Percentiles rank a stretch among this genome's conserved stretches.
These are phyloP conservation scores for Penicillium silybi DNA, from an alignment of 495 filamentous ascomycete species.

Conservation along the genomic window DNA sequence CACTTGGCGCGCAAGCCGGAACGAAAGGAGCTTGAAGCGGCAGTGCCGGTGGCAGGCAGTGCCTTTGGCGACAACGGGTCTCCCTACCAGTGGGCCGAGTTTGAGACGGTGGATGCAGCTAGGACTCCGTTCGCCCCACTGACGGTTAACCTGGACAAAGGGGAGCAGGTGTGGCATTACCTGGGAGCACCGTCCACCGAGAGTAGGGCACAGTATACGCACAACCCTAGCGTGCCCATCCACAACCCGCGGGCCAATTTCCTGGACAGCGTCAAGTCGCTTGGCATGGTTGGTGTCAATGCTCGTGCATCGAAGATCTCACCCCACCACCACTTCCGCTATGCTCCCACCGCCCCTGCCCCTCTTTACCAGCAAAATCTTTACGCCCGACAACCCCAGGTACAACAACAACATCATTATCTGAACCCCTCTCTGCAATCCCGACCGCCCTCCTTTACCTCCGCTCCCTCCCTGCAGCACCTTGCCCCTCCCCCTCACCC, in stretches of 20 bases:
- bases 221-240: conserved; percentile 60
- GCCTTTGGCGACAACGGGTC: conserved; percentile 55
- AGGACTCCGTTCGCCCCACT: conserved; percentile 41
- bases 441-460: conserved; percentile 36
- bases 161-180: conserved; percentile 85
- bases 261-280: conserved; percentile 51
- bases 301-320: conserved; percentile 33
- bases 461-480: conserved; percentile 31
- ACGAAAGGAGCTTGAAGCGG: conserved; percentile 45
- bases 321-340: conserved; percentile 33
- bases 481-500: conserved; percentile 36
- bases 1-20: conserved; percentile 51
- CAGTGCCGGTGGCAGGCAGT: conserved; percentile 51
- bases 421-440: conserved; percentile 18
- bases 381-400: conserved; percentile 24
- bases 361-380: conserved; percentile 31
- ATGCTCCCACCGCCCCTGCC: conserved; percentile 33
- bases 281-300: conserved; percentile 30
- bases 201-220: conserved; percentile 86
- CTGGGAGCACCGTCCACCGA: conserved; percentile 85
- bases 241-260: conserved; percentile 59
- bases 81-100: conserved; percentile 75
- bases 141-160: conserved; percentile 61
- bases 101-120: conserved; percentile 54
- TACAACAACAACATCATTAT: conserved; percentile 14